These are phyloP conservation scores for Ophiostoma australiae DNA, from an alignment of 2,329 filamentous ascomycete species.

Conservation along the genomic window DNA sequence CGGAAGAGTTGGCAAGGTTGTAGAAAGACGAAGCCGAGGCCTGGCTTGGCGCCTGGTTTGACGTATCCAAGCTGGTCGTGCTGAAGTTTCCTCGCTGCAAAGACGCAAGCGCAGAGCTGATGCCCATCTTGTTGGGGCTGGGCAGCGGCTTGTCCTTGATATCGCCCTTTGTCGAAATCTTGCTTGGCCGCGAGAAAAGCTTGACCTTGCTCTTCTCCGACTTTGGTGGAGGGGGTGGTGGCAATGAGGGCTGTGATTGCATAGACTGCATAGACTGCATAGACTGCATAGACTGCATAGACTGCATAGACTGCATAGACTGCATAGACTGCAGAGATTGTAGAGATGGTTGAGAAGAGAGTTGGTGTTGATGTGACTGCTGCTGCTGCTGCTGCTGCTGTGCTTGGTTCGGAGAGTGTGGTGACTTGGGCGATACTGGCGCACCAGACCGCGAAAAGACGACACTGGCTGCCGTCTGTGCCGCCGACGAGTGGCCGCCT, in stretches of 20 bases:
- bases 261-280: constrained; percentile 25
- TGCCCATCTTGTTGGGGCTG: constrained; percentile 66
- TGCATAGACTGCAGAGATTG: constrained; percentile 16
- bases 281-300: constrained; percentile 23
- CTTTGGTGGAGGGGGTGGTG: constrained; percentile 42
- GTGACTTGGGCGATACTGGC: constrained; percentile 34
- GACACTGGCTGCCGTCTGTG: constrained; percentile 66
- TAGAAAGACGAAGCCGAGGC: constrained; percentile 52
- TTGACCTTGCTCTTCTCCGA: constrained; percentile 75
- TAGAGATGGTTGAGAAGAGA: not conserved
- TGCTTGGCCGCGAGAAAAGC: constrained; percentile 72
- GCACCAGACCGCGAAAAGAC: constrained; percentile 62
- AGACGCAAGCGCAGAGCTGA: constrained; percentile 60
- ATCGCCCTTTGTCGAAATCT: constrained; percentile 66
- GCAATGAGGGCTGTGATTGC: constrained; percentile 32
- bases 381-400: constrained; percentile 4
- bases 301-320: constrained; percentile 22
- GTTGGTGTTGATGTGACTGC: constrained; percentile 23
- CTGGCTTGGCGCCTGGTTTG: not conserved
- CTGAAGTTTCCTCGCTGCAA: constrained; percentile 63
- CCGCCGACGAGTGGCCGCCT: constrained; percentile 57
- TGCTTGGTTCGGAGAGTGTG: constrained; percentile 13
- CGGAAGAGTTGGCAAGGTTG: constrained; percentile 68
- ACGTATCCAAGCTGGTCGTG: constrained; percentile 65
- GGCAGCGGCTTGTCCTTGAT: constrained; percentile 61